These are phyloP conservation scores for Lepraria neglecta DNA, from an alignment of 495 filamentous ascomycete genomes.

Conservation along the genomic window DNA sequence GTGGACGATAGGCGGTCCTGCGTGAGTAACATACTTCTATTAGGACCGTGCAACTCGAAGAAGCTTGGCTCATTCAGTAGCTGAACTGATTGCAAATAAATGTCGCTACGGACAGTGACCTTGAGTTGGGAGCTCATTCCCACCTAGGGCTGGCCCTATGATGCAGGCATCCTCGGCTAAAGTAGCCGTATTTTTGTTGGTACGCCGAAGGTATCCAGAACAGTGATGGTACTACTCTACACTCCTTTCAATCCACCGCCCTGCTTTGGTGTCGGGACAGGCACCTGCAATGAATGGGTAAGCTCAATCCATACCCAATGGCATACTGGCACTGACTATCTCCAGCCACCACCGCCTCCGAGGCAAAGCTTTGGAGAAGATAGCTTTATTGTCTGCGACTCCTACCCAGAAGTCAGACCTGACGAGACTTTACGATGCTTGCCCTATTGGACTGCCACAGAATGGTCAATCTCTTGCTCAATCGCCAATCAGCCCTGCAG, in stretches of 20 bases:
- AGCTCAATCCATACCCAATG: neutral
- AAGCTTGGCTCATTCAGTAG: neutral
- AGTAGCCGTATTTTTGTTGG: neutral
- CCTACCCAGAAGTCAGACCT: constrained; percentile 57
- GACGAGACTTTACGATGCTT: constrained; percentile 53
- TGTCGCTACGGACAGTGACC: too few species aligned
- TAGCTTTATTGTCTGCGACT: constrained; percentile 56
- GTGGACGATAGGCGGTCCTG: neutral
- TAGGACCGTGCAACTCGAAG: neutral
- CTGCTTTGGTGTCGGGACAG: neutral
- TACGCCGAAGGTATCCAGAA: neutral
- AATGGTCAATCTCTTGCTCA: constrained; percentile 25
- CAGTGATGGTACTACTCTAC: too few species aligned
- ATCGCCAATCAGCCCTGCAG: constrained; percentile 46
- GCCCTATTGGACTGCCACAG: constrained; percentile 32
- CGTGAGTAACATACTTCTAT: neutral
- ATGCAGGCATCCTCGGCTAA: neutral
- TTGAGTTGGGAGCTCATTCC: too few species aligned
- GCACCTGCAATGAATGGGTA: constrained; percentile 10
- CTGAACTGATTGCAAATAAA: too few species aligned
- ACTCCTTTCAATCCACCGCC: neutral
- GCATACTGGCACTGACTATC: neutral
- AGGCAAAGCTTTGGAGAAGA: constrained; percentile 61
- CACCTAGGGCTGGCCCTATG: neutral
- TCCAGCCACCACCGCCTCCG: constrained; percentile 13